Evolutionary conservation across 2,329 filamentous ascomycete species (phyloP).

Genomic region (Fusarium nelsonii): DNA sequence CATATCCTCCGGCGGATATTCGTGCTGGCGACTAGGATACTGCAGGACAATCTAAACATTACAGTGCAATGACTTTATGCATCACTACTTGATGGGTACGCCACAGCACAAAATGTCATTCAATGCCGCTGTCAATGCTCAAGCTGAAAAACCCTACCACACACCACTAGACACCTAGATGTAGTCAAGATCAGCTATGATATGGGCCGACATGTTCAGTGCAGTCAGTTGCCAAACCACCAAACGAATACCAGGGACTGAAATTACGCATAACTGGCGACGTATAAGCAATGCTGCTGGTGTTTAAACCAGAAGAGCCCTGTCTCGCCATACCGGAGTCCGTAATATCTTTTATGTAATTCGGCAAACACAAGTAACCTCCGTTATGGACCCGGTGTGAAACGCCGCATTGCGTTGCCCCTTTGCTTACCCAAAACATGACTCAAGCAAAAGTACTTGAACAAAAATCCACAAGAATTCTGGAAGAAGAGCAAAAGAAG

Average conservation of each 20-base stretch:
- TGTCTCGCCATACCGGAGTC: background rate
- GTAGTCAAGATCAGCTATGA: background rate
- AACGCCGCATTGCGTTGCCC: background rate
- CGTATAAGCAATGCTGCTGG: background rate
- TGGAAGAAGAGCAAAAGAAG: background rate
- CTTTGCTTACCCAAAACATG: background rate
- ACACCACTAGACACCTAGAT: background rate
- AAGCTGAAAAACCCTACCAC: too few relatives aligned
- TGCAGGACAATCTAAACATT: too few relatives aligned
- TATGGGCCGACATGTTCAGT: background rate
- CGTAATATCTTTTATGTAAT: conserved; percentile 3
- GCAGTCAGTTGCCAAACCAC: background rate
- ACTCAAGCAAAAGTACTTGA: background rate
- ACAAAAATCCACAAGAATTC: background rate
- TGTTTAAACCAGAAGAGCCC: background rate
- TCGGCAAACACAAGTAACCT: background rate
- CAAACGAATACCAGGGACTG: background rate
- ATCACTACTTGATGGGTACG: too few relatives aligned
- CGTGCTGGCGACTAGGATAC: too few relatives aligned
- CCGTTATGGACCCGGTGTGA: conserved; percentile 1
- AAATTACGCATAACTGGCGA: background rate
- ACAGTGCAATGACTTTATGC: too few relatives aligned
- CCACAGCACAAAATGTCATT: too few relatives aligned
- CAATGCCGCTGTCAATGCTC: too few relatives aligned
- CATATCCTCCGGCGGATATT: too few relatives aligned